These are phyloP conservation scores for Stevia rebaudiana DNA, from an alignment of 140 eudicot genomes.

Conservation along the genomic window DNA sequence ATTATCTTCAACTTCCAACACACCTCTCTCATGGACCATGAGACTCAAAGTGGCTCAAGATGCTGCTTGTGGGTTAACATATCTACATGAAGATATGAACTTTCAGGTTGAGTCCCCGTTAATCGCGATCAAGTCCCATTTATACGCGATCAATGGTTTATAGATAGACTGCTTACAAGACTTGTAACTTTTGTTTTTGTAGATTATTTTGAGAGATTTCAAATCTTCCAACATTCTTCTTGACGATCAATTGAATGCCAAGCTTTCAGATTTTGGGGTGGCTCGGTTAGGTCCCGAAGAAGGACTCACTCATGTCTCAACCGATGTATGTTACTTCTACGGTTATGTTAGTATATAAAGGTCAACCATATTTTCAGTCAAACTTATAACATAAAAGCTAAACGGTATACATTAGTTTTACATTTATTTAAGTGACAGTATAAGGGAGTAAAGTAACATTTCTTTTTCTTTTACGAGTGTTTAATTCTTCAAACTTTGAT, in stretches of 20 bases:
- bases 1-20: conserved; percentile 30
- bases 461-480: neutral
- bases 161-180: neutral
- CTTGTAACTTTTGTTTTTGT: neutral
- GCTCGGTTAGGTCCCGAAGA: conserved; percentile 66
- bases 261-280: conserved; percentile 79
- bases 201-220: conserved; percentile 64
- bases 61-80: conserved; percentile 59
- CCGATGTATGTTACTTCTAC: conserved; percentile 40
- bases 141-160: neutral
- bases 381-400: too few relatives aligned
- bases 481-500: neutral
- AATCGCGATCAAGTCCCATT: neutral
- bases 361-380: neutral
- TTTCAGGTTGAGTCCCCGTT: neutral
- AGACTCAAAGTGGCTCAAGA: conserved; percentile 57
- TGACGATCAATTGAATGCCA: conserved; percentile 73
- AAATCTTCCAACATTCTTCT: conserved; percentile 32
- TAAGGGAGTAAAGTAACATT: too few relatives aligned
- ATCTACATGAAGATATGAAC: conserved; percentile 47
- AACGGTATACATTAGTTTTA: neutral
- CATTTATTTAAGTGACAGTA: too few relatives aligned
- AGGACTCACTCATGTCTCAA: conserved; percentile 60
- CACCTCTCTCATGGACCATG: conserved; percentile 50
- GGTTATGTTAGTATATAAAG: neutral